phyloP scores from a whole-genome alignment of 2,329 filamentous ascomycete genomes.

The Pestalotiopsis sp. region DNA sequence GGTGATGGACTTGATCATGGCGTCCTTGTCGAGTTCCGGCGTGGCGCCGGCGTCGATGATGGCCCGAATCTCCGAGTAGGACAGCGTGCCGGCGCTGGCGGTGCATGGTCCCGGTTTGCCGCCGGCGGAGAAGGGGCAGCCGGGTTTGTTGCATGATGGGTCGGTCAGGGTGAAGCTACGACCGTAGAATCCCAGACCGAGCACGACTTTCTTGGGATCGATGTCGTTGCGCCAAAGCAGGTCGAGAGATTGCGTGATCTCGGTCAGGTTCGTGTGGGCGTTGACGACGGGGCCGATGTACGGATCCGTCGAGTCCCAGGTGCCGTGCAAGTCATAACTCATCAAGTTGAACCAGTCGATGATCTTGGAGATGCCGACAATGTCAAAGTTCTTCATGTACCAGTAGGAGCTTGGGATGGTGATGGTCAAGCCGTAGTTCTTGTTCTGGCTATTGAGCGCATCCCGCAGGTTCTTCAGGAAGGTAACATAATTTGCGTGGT shows the following conservation, averaged over 20 bases:
- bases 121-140: conserved; percentile 24
- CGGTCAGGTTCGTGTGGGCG: conserved; percentile 7
- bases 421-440: conserved; percentile 11
- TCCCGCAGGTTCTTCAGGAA: conserved; percentile 19
- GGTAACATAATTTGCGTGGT: conserved; percentile 24
- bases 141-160: conserved; percentile 24
- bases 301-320: background rate
- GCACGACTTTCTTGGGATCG: conserved; percentile 1
- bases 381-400: conserved; percentile 30
- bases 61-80: conserved; percentile 25
- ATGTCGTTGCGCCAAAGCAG: conserved; percentile 6
- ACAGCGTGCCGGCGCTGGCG: conserved; percentile 19
- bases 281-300: background rate
- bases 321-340: conserved; percentile 6
- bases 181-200: conserved; percentile 10
- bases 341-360: conserved; percentile 5
- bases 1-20: conserved; percentile 27
- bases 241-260: background rate
- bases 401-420: conserved; percentile 19
- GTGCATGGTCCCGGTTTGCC: conserved; percentile 23
- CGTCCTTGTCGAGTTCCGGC: conserved; percentile 19
- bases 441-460: conserved; percentile 14
- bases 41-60: conserved; percentile 17
- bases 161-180: conserved; percentile 19
- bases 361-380: conserved; percentile 13